phyloP scores from a whole-genome alignment of 306 rosid genomes.

The Pyrus pyrifolia region DNA sequence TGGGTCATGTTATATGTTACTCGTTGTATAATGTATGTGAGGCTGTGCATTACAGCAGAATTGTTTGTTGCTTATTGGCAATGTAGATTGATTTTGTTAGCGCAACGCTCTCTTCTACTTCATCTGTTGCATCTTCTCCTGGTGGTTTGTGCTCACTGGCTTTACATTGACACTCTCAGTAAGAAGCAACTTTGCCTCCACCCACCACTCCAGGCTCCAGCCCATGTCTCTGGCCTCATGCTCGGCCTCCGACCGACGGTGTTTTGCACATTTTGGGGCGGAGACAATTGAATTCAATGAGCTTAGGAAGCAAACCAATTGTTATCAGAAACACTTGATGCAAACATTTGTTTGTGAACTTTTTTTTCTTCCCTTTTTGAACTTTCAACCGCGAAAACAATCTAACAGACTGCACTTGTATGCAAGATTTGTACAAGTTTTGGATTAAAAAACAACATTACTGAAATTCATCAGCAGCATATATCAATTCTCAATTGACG shows the following conservation, averaged over 20 bases:
- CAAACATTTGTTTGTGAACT: too few relatives aligned
- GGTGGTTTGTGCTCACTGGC: not conserved
- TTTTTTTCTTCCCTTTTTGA: too few relatives aligned
- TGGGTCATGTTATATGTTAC: not conserved
- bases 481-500: not conserved
- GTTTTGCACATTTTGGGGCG: too few relatives aligned
- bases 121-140: not conserved
- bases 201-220: too few relatives aligned
- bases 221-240: too few relatives aligned
- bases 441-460: not conserved
- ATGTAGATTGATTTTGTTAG: not conserved
- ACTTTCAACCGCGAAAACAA: not conserved
- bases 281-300: too few relatives aligned
- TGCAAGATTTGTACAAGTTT: too few relatives aligned
- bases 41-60: conserved; percentile 6
- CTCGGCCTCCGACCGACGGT: too few relatives aligned
- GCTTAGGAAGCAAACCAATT: too few relatives aligned
- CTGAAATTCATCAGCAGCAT: not conserved
- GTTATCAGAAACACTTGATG: too few relatives aligned
- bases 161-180: not conserved
- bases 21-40: not conserved
- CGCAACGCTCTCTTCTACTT: not conserved
- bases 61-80: conserved; percentile 10
- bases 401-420: not conserved
- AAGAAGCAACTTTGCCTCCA: too few relatives aligned